Evolutionary conservation across 1,284 basidiomycete species (phyloP).

Genomic region (Thecaphora thlaspeos): DNA sequence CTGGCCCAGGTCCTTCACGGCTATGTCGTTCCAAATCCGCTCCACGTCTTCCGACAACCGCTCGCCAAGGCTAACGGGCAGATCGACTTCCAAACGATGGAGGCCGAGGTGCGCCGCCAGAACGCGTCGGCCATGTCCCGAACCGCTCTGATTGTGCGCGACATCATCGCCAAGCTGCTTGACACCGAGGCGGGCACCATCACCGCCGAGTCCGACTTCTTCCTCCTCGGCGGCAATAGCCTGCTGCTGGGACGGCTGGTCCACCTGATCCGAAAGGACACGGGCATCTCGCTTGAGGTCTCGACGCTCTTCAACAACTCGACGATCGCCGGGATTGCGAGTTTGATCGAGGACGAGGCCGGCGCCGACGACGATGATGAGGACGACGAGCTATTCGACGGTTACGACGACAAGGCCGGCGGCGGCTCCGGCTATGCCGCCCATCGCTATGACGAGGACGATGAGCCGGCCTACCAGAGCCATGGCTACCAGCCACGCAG

Average conservation of each 20-base stretch:
- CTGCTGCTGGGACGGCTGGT: conserved; percentile 55
- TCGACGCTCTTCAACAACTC: conserved; percentile 57
- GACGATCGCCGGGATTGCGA: conserved; percentile 54
- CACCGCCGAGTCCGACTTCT: conserved; percentile 57
- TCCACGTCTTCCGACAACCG: conserved; percentile 57
- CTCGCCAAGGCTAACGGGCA: conserved; percentile 53
- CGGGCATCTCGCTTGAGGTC: conserved; percentile 54
- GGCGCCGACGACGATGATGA: conserved; percentile 48
- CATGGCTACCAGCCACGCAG: conserved; percentile 56
- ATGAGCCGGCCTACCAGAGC: conserved; percentile 48
- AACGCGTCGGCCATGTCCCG: conserved; percentile 56
- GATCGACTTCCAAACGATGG: conserved; percentile 57
- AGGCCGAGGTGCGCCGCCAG: conserved; percentile 55
- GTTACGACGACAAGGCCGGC: conserved; percentile 53
- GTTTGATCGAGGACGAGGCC: conserved; percentile 50
- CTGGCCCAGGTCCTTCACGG: conserved; percentile 56
- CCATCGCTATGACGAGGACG: conserved; percentile 53
- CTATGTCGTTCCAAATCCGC: conserved; percentile 57
- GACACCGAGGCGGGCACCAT: conserved; percentile 57
- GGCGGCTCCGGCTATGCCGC: conserved; percentile 42
- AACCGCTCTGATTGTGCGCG: conserved; percentile 53
- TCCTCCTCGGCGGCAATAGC: conserved; percentile 57
- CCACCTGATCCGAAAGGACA: conserved; percentile 56
- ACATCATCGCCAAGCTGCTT: conserved; percentile 55
- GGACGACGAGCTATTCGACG: conserved; percentile 46